Evolutionary conservation across 345 rosid genomes (phyloP).

Genomic region (Eucalyptus virginea): DNA sequence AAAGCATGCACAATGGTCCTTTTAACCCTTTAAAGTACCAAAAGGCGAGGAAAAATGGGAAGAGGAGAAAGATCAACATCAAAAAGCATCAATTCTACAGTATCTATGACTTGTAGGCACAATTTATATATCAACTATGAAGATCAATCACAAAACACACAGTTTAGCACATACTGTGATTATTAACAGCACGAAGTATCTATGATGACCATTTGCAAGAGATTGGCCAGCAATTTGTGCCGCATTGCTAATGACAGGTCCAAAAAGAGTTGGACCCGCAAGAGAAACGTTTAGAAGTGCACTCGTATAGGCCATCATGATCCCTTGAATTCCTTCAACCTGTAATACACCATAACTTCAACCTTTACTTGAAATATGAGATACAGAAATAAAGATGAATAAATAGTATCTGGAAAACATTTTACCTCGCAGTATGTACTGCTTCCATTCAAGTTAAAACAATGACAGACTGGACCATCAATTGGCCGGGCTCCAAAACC

Average conservation of each 20-base stretch:
- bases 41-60: background rate
- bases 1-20: background rate
- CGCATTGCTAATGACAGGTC: slow-evolving; percentile 69
- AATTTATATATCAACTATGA: background rate
- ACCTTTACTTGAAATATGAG: background rate
- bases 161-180: slow-evolving; percentile 55
- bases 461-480: slow-evolving; percentile 92
- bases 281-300: slow-evolving; percentile 87
- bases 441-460: slow-evolving; percentile 94
- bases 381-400: background rate
- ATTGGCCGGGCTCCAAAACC: slow-evolving; percentile 99
- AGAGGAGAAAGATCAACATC: background rate
- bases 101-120: background rate
- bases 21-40: background rate
- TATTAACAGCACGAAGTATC: slow-evolving; percentile 72
- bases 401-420: background rate
- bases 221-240: slow-evolving; percentile 63
- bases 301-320: slow-evolving; percentile 66
- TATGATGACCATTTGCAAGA: slow-evolving; percentile 45
- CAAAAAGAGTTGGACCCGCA: slow-evolving; percentile 95
- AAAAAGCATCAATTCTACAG: background rate
- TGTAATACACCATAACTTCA: slow-evolving; percentile 4
- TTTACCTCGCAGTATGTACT: slow-evolving; percentile 66
- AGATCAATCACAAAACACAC: background rate
- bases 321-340: slow-evolving; percentile 94